These are phyloP conservation scores for Posidonia australis DNA, from an alignment of 106 monocot species.

Conservation along the genomic window DNA sequence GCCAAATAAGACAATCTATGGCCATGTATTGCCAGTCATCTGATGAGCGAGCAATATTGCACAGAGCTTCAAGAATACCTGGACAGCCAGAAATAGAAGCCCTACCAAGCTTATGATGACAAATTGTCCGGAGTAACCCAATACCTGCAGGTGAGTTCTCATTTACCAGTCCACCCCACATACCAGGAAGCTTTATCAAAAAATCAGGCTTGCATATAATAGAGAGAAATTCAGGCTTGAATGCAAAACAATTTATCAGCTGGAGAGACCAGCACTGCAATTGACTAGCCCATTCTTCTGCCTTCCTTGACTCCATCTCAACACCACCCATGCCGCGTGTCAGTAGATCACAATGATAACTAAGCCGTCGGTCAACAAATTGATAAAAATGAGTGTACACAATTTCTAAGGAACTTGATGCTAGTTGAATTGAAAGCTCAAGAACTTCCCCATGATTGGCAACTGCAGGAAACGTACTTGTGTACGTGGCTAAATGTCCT, in stretches of 20 bases:
- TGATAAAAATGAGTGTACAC: slow-evolving; percentile 95
- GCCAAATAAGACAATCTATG: slow-evolving; percentile 91
- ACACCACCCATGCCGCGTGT: slow-evolving; percentile 96
- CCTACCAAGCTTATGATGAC: slow-evolving; percentile 85
- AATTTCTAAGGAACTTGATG: slow-evolving; percentile 85
- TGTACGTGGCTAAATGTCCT: slow-evolving; percentile 87
- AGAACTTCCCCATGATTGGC: slow-evolving; percentile 78
- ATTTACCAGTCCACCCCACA: slow-evolving; percentile 99
- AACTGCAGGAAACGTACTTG: slow-evolving; percentile 77
- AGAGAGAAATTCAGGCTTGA: slow-evolving; percentile 84
- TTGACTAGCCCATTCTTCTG: slow-evolving; percentile 99
- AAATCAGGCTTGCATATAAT: slow-evolving; percentile 87
- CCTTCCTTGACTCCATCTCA: slow-evolving; percentile 97
- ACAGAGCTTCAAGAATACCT: slow-evolving; percentile 65
- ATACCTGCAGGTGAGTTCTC: slow-evolving; percentile 98
- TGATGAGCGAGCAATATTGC: slow-evolving; percentile 86
- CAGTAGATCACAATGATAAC: slow-evolving; percentile 97
- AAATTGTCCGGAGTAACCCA: slow-evolving; percentile 84
- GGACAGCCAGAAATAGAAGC: slow-evolving; percentile 49
- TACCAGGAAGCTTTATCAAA: slow-evolving; percentile 66
- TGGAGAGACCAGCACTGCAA: slow-evolving; percentile 99
- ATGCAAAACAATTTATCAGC: slow-evolving; percentile 99
- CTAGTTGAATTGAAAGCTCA: slow-evolving; percentile 86
- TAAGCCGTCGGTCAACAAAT: slow-evolving; percentile 56
- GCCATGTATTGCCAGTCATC: slow-evolving; percentile 99